Base-by-base conservation (phyloP, 208 protist species). In the Zelonia costaricensis region DNA sequence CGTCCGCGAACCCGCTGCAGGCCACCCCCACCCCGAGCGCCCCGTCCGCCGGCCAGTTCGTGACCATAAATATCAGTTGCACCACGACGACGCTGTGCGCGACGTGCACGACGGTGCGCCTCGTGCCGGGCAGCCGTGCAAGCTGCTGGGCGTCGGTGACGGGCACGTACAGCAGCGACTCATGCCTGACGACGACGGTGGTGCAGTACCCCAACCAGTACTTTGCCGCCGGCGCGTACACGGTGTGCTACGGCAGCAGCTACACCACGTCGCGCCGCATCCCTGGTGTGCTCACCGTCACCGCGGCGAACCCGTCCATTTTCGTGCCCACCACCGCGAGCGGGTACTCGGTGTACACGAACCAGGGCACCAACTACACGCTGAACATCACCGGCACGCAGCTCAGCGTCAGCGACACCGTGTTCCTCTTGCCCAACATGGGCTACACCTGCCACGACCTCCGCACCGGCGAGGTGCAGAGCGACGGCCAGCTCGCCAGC, bases 371-470 rank as follows among this genome's bases (percentile, higher is more conserved):
- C 8, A 59, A 88, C 62, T 88, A 84, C 48, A 69, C 65, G 4
- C 51, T 96, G 30, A 65, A 65, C 45, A 72, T 96, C 54, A 69
- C 60, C 33, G 91, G 91, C 33, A 84, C 61, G 18, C 65, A 63
- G n/a, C 84, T 96, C 16, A 36, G 36, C 30, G 54, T 42, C 20
- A 13, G 42, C 10, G 91, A 94, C 59, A 44, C 75, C 38, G 75
- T 83, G 39, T 93, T 96, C 57, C 46, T 96, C 10, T 58, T 96
- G 22, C 74, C 91, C 0, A 59, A 47, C n/a, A 79, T 54, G n/a
- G 79, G 80, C 59, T 90, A 81, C 73, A 76, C 68, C 36, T 96
- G 91, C 71, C 91, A 96, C 75, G 86, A 93, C 74, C 78, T 94
- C 47, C 73, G 76, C 62, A 91, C 62, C 9, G 69, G 58, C 62